Conservation (phyloP, 345 rosid species). For the Gossypium australe region DNA sequence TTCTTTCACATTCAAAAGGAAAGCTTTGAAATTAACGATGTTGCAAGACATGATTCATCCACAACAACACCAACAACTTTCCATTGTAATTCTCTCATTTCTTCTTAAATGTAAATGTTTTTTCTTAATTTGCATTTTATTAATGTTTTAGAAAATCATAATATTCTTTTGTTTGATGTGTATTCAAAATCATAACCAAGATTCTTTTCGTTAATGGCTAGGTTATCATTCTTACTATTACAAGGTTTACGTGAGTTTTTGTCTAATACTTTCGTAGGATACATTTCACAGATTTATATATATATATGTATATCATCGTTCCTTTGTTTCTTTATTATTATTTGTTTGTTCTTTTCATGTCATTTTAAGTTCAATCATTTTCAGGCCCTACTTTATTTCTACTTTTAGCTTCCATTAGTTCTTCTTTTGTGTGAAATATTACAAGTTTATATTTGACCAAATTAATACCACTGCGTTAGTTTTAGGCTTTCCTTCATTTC, state of each 20-base stretch:
- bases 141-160: background rate
- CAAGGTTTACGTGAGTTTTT: constrained; percentile 11
- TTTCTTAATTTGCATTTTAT: background rate
- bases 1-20: background rate
- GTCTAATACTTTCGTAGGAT: constrained; percentile 4
- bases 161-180: background rate
- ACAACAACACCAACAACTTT: constrained; percentile 28
- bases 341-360: background rate
- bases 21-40: constrained; percentile 18
- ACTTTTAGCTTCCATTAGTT: background rate
- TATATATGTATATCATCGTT: background rate
- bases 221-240: background rate
- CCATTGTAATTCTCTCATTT: constrained; percentile 26
- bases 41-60: constrained; percentile 42
- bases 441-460: background rate
- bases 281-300: background rate
- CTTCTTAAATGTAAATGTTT: background rate
- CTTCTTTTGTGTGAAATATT: background rate
- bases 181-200: background rate
- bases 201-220: background rate
- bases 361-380: constrained; percentile 17
- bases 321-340: background rate
- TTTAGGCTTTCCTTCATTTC: background rate
- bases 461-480: background rate
- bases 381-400: background rate